A percentile compares a stretch with the other conserved stretches of the same genome.
Evolutionary conservation across 2,329 filamentous ascomycete genomes (phyloP).

Genomic region (Calonectria multiphialidica): DNA sequence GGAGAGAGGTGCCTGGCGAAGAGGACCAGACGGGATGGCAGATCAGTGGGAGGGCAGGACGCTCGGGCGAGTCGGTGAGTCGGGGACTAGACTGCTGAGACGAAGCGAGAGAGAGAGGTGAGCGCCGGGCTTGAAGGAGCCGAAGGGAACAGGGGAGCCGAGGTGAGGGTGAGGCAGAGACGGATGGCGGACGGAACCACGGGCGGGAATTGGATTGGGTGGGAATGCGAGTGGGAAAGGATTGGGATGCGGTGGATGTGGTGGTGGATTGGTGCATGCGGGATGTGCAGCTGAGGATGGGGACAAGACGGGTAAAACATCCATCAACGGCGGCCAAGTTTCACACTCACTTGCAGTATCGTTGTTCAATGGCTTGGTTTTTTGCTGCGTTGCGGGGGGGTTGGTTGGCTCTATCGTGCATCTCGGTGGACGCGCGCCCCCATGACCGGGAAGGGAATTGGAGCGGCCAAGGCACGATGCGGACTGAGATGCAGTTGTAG

Average conservation of each 20-base stretch:
- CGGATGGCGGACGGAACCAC: constrained; percentile 12
- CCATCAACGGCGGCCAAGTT: constrained; percentile 20
- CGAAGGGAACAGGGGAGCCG: constrained; percentile 1
- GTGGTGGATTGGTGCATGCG: not conserved
- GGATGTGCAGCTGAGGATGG: constrained; percentile 1
- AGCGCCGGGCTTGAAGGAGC: constrained; percentile 14
- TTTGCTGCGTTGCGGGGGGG: constrained; percentile 19
- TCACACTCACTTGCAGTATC: constrained; percentile 11
- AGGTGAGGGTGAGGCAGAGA: constrained; percentile 18
- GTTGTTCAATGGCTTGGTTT: constrained; percentile 19
- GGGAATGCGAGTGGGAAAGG: constrained; percentile 20
- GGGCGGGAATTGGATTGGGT: constrained; percentile 27
- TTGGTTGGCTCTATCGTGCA: constrained; percentile 27
- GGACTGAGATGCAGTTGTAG: not conserved
- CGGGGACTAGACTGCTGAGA: constrained; percentile 4
- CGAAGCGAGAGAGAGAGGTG: constrained; percentile 14
- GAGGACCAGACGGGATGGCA: constrained; percentile 1
- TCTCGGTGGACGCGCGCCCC: constrained; percentile 29
- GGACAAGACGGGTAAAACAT: constrained; percentile 17
- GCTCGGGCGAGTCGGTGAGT: constrained; percentile 17
- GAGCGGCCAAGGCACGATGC: not conserved
- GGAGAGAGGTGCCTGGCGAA: constrained; percentile 17
- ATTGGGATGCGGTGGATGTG: constrained; percentile 10
- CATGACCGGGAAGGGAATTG: constrained; percentile 23
- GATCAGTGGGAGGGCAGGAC: constrained; percentile 1